phyloP scores from a whole-genome alignment of 148 eudicot genomes.

The Pouteria glomerata region DNA sequence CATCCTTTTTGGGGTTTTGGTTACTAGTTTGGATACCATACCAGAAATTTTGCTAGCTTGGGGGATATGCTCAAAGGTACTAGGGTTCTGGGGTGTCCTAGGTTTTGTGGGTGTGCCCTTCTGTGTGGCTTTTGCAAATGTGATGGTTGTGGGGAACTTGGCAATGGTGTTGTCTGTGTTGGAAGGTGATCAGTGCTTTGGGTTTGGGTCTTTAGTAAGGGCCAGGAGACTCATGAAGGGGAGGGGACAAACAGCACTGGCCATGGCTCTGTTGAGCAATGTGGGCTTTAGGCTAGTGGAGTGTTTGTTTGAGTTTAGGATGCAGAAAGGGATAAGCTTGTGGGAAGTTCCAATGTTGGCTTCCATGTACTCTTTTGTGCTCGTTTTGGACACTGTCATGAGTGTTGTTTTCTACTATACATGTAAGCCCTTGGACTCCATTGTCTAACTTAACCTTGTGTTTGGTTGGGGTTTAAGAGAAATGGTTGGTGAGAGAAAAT shows the following conservation, averaged over 20 bases:
- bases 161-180: neutral
- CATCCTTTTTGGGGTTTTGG: neutral
- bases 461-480: too few relatives aligned
- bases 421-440: neutral
- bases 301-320: constrained; percentile 12
- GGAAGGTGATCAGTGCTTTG: constrained; percentile 8
- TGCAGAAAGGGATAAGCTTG: constrained; percentile 11
- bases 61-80: neutral
- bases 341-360: constrained; percentile 16
- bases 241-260: constrained; percentile 9
- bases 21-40: neutral
- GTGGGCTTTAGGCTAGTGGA: constrained; percentile 8
- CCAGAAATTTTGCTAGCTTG: neutral
- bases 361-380: constrained; percentile 17
- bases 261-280: constrained; percentile 6
- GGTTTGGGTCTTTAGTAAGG: neutral
- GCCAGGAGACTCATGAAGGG: constrained; percentile 5
- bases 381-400: constrained; percentile 16
- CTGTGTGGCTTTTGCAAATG: constrained; percentile 11
- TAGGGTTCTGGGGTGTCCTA: constrained; percentile 4
- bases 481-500: too few relatives aligned
- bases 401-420: constrained; percentile 5
- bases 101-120: constrained; percentile 7
- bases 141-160: constrained; percentile 5
- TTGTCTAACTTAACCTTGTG: too few relatives aligned